A percentile compares a stretch with the other conserved stretches of the same genome.
These are phyloP conservation scores for Cylindrotheca fusiformis DNA, from an alignment of 108 stramenopile species.

Conservation along the genomic window DNA sequence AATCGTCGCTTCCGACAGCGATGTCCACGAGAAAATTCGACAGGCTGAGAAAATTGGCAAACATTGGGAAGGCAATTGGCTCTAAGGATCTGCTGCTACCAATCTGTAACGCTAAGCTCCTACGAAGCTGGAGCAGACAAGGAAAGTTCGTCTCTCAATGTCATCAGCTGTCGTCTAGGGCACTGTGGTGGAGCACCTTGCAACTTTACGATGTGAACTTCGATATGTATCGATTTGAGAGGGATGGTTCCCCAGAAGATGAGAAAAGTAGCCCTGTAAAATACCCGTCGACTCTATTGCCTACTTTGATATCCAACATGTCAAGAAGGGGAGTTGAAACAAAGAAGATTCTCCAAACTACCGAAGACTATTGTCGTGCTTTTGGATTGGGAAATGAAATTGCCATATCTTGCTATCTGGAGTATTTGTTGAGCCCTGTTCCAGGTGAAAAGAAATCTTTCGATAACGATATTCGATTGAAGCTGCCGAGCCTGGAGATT, in stretches of 20 bases:
- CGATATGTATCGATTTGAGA: slow-evolving; percentile 53
- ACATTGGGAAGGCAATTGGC: slow-evolving; percentile 62
- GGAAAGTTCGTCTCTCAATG: slow-evolving; percentile 71
- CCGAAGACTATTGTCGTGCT: slow-evolving; percentile 14
- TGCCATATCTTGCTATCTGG: slow-evolving; percentile 13
- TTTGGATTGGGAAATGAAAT: slow-evolving; percentile 12
- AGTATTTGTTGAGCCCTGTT: slow-evolving; percentile 10
- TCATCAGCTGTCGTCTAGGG: slow-evolving; percentile 43
- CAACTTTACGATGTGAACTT: slow-evolving; percentile 52
- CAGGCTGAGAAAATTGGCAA: slow-evolving; percentile 58
- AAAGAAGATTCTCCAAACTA: slow-evolving; percentile 6
- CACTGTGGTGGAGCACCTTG: slow-evolving; percentile 70
- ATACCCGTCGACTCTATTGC: slow-evolving; percentile 33
- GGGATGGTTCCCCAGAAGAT: slow-evolving; percentile 3
- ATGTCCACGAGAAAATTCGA: slow-evolving; percentile 67
- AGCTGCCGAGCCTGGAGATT: slow-evolving; percentile 33
- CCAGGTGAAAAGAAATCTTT: background rate
- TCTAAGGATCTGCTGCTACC: slow-evolving; percentile 29
- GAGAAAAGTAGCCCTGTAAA: slow-evolving; percentile 2
- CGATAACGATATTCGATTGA: slow-evolving; percentile 30
- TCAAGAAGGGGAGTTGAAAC: slow-evolving; percentile 4
- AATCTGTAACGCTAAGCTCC: slow-evolving; percentile 7
- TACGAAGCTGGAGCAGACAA: slow-evolving; percentile 63
- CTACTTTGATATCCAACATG: slow-evolving; percentile 28
- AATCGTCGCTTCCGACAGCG: slow-evolving; percentile 75